phyloP scores from a whole-genome alignment of 2,329 filamentous ascomycete genomes.

The Bretziella fagacearum region DNA sequence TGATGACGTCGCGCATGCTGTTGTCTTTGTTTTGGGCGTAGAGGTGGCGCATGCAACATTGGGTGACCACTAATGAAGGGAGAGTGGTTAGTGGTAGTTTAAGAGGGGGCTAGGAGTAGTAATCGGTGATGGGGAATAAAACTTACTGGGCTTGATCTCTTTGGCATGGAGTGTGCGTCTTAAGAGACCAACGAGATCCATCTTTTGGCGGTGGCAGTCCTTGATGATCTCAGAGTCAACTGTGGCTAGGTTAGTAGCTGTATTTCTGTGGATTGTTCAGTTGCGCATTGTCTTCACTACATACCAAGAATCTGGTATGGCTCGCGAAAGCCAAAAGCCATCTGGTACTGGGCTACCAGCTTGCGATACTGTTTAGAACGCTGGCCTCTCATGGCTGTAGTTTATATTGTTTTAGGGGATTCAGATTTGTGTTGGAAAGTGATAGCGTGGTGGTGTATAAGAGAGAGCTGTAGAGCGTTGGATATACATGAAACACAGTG shows the following conservation, averaged over 20 bases:
- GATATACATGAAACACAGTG: too few species aligned
- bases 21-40: slow-evolving; percentile 45
- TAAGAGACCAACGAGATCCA: slow-evolving; percentile 65
- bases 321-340: slow-evolving; percentile 79
- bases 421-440: background rate
- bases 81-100: background rate
- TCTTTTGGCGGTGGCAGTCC: slow-evolving; percentile 70
- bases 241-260: slow-evolving; percentile 18
- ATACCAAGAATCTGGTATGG: slow-evolving; percentile 76
- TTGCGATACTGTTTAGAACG: slow-evolving; percentile 47
- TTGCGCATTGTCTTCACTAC: slow-evolving; percentile 16
- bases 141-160: slow-evolving; percentile 56
- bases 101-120: too few species aligned
- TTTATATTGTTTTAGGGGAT: background rate
- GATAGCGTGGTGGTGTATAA: background rate
- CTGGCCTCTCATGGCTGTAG: slow-evolving; percentile 30
- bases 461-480: too few species aligned
- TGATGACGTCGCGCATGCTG: slow-evolving; percentile 43
- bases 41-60: slow-evolving; percentile 65
- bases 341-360: slow-evolving; percentile 81
- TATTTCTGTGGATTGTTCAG: too few species aligned
- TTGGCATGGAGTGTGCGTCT: slow-evolving; percentile 73
- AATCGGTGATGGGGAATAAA: background rate
- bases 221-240: slow-evolving; percentile 74
- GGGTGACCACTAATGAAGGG: slow-evolving; percentile 52